Evolutionary conservation across 352 stramenopile genomes (phyloP), one percentile per base, ranked within the genome.

Genomic region (Pythium scleroteichum): DNA sequence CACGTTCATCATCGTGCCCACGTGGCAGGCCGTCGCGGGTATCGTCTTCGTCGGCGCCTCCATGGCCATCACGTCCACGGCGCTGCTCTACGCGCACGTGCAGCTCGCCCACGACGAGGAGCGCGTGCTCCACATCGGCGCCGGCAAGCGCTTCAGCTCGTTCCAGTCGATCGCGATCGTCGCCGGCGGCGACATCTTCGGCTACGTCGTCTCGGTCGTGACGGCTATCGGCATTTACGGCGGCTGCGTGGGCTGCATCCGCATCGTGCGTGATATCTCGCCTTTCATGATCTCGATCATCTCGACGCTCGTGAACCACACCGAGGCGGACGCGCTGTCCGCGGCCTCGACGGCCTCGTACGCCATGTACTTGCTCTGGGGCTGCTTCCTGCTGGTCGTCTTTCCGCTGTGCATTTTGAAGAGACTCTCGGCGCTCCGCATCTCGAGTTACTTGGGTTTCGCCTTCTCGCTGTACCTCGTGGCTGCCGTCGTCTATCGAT

Each of bases 391-490:
- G 19, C 26, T 79, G 12, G 71, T 88, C 26, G 75, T 90, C 3
- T 82, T 90, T 38, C 82, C 80, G 39, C 69, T 92, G 8, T 89
- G 80, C 47, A 63, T 90, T 19, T 75, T 92, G 64, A 86, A 87
- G 60, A 83, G 86, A 51, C 55, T 90, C 50, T 82, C 82, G 23
- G 82, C 71, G 8, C 53, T 92, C 44, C 80, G 81, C 39, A 66
- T 88, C 12, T 89, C 80, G 29, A 90, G 75, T 65, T 92, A 89
- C 58, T 29, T 90, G 35, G 78, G 80, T 24, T 90, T 90, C 55
- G 59, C 73, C 14, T 85, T 86, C 48, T 90, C 80, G 42, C 35
- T 90, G 12, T 89, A 87, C 39, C 55, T 92, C 40, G 72, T 88
- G 10, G 61, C 64, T 10, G 75, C 77, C 24, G 62, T 87, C 46